Evolutionary conservation across 1,139 yeast genomes (phyloP).

Genomic region (Blastobotrys raffinosifermentans): DNA sequence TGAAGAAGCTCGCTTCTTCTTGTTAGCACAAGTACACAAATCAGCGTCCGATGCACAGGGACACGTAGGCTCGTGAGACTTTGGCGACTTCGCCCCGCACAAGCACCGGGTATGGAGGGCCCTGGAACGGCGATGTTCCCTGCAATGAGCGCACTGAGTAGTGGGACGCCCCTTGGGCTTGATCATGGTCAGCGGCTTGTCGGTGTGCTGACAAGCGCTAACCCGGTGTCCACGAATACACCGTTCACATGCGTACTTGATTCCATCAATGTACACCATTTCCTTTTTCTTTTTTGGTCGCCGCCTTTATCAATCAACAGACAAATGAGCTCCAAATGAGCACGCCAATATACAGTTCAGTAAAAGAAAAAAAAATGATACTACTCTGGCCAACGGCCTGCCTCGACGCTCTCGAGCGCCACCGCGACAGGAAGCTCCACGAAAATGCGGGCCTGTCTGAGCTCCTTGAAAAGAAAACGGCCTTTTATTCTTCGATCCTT

Average conservation of each 20-base stretch:
- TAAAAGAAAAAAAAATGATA: too few species aligned
- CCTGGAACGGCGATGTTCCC: slow-evolving; percentile 67
- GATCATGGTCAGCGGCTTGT: slow-evolving; percentile 84
- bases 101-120: slow-evolving; percentile 67
- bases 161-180: slow-evolving; percentile 96
- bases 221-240: slow-evolving; percentile 96
- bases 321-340: too few species aligned
- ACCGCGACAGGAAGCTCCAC: too few species aligned
- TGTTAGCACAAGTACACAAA: slow-evolving; percentile 56
- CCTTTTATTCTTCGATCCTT: too few species aligned
- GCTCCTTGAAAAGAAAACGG: too few species aligned
- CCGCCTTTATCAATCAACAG: too few species aligned
- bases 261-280: slow-evolving; percentile 90
- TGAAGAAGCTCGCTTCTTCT: slow-evolving; percentile 23
- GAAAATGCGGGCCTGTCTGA: too few species aligned
- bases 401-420: too few species aligned
- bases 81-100: slow-evolving; percentile 46
- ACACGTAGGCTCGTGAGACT: slow-evolving; percentile 43
- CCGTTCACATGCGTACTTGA: slow-evolving; percentile 89
- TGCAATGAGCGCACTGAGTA: slow-evolving; percentile 84
- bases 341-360: too few species aligned
- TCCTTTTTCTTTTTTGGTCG: too few species aligned
- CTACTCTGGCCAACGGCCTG: too few species aligned
- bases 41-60: slow-evolving; percentile 49
- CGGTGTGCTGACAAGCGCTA: slow-evolving; percentile 87